These are phyloP conservation scores for Globisporangium emineosum DNA, from an alignment of 352 stramenopile species.

Conservation along the genomic window DNA sequence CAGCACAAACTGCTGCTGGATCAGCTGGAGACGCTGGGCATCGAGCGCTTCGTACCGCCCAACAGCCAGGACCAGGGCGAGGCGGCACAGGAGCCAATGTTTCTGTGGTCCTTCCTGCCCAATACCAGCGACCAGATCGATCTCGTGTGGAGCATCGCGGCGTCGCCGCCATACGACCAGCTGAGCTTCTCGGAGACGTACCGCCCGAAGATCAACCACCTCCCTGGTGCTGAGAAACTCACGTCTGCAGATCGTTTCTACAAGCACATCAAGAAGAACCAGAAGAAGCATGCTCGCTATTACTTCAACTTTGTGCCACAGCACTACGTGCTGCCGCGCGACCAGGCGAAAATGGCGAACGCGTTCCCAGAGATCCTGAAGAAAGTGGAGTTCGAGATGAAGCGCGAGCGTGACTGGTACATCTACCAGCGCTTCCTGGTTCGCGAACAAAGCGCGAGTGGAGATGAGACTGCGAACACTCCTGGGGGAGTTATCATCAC, in stretches of 20 bases:
- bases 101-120: constrained; percentile 41
- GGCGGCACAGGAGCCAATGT: constrained; percentile 15
- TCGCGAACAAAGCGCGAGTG: constrained; percentile 31
- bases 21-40: constrained; percentile 48
- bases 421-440: constrained; percentile 69
- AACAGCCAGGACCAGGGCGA: constrained; percentile 16
- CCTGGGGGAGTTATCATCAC: constrained; percentile 36
- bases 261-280: constrained; percentile 39
- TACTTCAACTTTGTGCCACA: constrained; percentile 66
- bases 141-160: constrained; percentile 56
- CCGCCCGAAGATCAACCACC: constrained; percentile 59
- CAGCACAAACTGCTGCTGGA: constrained; percentile 43
- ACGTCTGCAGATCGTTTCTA: constrained; percentile 40
- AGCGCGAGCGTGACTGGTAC: constrained; percentile 40
- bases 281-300: constrained; percentile 56
- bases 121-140: constrained; percentile 50
- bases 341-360: constrained; percentile 38
- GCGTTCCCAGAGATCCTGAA: constrained; percentile 47
- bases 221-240: constrained; percentile 55
- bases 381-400: constrained; percentile 50
- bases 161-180: constrained; percentile 28
- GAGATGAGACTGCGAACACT: constrained; percentile 29
- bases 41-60: constrained; percentile 42
- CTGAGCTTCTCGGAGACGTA: constrained; percentile 45
- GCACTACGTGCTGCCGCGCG: constrained; percentile 61